Evolutionary conservation across 2,329 filamentous ascomycete species (phyloP).

Genomic region (Cladosporium sp.): DNA sequence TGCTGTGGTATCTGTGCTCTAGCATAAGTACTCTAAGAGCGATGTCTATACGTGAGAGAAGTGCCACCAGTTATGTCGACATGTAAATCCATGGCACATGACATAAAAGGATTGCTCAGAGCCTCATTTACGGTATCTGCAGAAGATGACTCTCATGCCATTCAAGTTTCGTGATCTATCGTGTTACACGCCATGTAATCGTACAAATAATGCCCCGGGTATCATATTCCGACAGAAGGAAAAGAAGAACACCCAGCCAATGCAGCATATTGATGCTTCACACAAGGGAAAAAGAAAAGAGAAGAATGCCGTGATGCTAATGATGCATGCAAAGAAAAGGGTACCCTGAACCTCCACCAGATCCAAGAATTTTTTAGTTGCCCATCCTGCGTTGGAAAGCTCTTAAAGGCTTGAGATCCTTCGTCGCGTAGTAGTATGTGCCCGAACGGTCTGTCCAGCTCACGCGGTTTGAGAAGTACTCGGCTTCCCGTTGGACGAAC

Average conservation of each 20-base stretch:
- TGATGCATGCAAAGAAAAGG: neutral
- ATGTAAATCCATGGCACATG: neutral
- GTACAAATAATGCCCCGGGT: slow-evolving; percentile 19
- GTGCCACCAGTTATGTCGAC: neutral
- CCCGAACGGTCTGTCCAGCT: slow-evolving; percentile 89
- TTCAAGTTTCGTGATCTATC: slow-evolving; percentile 13
- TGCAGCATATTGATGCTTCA: neutral
- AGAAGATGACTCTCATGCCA: neutral
- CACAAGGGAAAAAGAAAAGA: neutral
- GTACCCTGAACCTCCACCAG: neutral
- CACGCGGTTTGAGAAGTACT: slow-evolving; percentile 71
- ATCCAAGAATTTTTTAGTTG: neutral
- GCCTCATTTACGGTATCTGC: neutral
- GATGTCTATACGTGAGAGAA: neutral
- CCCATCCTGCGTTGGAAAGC: slow-evolving; percentile 42
- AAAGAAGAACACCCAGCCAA: slow-evolving; percentile 18
- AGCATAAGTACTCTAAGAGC: neutral
- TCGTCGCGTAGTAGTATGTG: slow-evolving; percentile 84
- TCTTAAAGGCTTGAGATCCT: slow-evolving; percentile 62
- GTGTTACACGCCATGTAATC: slow-evolving; percentile 17
- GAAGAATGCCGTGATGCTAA: slow-evolving; percentile 7
- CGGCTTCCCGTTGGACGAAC: slow-evolving; percentile 71
- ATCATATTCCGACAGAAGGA: slow-evolving; percentile 17
- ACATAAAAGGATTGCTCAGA: neutral
- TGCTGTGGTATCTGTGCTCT: neutral